phyloP scores from a whole-genome alignment of 2,329 filamentous ascomycete species.

The Beauveria australis region DNA sequence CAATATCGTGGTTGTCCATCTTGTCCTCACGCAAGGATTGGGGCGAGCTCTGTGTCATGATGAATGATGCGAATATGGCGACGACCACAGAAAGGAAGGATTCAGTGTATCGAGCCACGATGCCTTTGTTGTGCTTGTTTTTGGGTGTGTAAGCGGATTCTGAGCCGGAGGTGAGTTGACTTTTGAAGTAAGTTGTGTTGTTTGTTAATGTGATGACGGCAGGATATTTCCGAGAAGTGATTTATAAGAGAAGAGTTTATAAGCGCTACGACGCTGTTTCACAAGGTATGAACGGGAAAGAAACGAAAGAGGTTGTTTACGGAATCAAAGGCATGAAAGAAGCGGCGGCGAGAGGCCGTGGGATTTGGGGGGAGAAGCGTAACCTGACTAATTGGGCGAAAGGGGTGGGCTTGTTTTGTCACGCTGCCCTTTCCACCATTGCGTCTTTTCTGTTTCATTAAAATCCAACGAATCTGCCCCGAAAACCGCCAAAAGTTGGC shows the following conservation, averaged over 20 bases:
- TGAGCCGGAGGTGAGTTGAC: background rate
- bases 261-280: background rate
- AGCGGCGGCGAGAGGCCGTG: background rate
- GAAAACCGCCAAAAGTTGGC: background rate
- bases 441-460: background rate
- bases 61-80: slow-evolving; percentile 25
- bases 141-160: background rate
- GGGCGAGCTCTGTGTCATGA: slow-evolving; percentile 31
- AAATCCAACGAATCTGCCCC: background rate
- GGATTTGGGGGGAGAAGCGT: background rate
- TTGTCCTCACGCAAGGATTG: slow-evolving; percentile 32
- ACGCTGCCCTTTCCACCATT: background rate
- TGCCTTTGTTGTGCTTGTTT: background rate
- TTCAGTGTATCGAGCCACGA: slow-evolving; percentile 11
- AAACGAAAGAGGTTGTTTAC: background rate
- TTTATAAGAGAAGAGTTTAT: background rate
- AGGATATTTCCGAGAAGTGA: background rate
- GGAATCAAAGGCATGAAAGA: background rate
- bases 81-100: slow-evolving; percentile 14
- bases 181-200: background rate
- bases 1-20: slow-evolving; percentile 40
- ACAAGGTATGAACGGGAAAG: background rate
- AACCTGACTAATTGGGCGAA: slow-evolving; percentile 11
- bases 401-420: background rate
- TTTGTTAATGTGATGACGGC: slow-evolving; percentile 1